phyloP scores from a whole-genome alignment of 306 rosid species.

The Malus sieversii region DNA sequence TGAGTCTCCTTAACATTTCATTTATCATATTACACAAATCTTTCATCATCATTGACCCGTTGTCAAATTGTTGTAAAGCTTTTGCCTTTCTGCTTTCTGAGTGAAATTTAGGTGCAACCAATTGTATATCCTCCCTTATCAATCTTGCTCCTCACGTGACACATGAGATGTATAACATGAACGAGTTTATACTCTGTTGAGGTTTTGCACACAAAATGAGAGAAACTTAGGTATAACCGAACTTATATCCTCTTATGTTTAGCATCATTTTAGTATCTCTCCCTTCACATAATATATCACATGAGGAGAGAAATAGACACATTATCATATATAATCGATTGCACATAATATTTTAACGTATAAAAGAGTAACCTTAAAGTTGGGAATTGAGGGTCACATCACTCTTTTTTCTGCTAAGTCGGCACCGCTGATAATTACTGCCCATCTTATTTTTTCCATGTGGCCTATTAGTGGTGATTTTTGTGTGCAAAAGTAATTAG shows the following conservation, averaged over 20 bases:
- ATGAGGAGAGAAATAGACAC: too few species aligned
- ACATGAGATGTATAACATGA: too few species aligned
- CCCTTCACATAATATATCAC: accelerated
- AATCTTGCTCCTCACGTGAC: neutral
- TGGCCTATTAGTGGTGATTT: neutral
- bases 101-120: too few species aligned
- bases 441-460: neutral
- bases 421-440: neutral
- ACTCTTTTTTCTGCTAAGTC: neutral
- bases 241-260: too few species aligned
- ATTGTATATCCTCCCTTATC: too few species aligned
- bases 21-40: neutral
- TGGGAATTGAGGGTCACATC: neutral
- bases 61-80: neutral
- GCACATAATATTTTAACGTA: neutral
- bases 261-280: too few species aligned
- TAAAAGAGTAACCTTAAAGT: neutral
- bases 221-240: neutral
- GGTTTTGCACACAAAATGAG: too few species aligned
- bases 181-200: too few species aligned
- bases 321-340: too few species aligned
- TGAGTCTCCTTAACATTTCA: too few species aligned
- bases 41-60: neutral
- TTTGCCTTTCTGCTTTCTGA: neutral
- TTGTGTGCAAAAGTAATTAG: neutral